Evolutionary conservation across 2,329 filamentous ascomycete genomes (phyloP).

Genomic region (Rutstroemia sp.): DNA sequence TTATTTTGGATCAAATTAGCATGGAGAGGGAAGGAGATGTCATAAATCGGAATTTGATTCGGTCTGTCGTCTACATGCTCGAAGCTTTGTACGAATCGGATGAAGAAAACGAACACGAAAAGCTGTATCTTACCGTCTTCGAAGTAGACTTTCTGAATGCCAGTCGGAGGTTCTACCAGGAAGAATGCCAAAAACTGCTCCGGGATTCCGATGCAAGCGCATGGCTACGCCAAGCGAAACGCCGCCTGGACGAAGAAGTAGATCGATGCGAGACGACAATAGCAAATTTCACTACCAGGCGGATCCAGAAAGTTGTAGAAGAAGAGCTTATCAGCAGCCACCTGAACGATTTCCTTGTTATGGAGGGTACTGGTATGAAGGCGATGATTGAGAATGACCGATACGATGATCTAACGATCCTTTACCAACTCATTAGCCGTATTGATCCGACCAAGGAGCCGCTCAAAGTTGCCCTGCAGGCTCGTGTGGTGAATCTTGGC

Average conservation of each 20-base stretch:
- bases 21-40: conserved; percentile 89
- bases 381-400: conserved; percentile 91
- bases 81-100: conserved; percentile 80
- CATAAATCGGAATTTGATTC: conserved; percentile 75
- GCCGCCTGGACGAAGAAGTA: conserved; percentile 70
- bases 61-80: conserved; percentile 82
- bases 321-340: conserved; percentile 70
- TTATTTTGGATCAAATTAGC: conserved; percentile 82
- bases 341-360: conserved; percentile 71
- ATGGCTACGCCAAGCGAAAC: conserved; percentile 71
- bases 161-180: conserved; percentile 66
- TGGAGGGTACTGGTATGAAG: conserved; percentile 77
- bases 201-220: conserved; percentile 71
- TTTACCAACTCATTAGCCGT: conserved; percentile 72
- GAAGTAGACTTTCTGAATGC: conserved; percentile 68
- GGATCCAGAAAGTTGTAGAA: conserved; percentile 72
- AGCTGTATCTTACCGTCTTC: conserved; percentile 77
- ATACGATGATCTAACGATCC: conserved; percentile 65
- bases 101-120: conserved; percentile 67
- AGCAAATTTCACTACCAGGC: conserved; percentile 61
- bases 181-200: conserved; percentile 68
- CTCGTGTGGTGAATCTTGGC: conserved; percentile 72
- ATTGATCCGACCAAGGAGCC: conserved; percentile 69
- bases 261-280: conserved; percentile 79
- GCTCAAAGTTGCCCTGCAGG: conserved; percentile 63